A percentile compares a stretch with the other conserved stretches of the same genome.
phyloP scores from a whole-genome alignment of 2,329 filamentous ascomycete genomes.

The Aureobasidium sp. region DNA sequence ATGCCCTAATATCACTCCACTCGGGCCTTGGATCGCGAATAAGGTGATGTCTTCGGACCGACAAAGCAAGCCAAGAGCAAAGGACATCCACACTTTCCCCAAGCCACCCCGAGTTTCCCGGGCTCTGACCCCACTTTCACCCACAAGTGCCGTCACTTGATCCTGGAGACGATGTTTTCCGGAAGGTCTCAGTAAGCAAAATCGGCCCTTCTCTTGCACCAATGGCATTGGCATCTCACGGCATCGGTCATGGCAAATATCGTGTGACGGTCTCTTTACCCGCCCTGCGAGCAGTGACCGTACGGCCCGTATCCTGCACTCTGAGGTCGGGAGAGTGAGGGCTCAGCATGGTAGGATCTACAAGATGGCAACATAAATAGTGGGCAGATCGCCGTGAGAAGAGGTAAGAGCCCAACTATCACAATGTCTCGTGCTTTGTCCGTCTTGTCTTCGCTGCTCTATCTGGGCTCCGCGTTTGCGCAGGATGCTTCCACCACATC shows the following conservation, averaged over 20 bases:
- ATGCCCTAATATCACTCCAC: neutral
- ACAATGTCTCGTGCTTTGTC: slow-evolving; percentile 5
- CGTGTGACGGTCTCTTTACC: neutral
- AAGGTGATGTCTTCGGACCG: neutral
- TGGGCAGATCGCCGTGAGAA: neutral
- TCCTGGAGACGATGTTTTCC: neutral
- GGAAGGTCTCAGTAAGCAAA: neutral
- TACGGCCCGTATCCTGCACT: neutral
- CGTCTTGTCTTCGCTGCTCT: slow-evolving; percentile 1
- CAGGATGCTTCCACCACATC: slow-evolving; percentile 2
- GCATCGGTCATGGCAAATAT: neutral
- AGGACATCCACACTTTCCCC: neutral
- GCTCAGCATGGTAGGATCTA: slow-evolving; percentile 5
- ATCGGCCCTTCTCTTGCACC: slow-evolving; percentile 8
- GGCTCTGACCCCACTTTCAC: neutral
- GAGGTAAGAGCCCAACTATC: neutral
- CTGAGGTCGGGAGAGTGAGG: neutral
- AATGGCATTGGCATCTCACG: slow-evolving; percentile 1
- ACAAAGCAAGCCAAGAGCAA: neutral
- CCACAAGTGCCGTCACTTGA: neutral
- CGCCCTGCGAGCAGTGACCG: neutral
- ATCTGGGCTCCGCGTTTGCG: slow-evolving; percentile 1
- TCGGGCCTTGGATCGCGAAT: neutral
- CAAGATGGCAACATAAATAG: slow-evolving; percentile 2
- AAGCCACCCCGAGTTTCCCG: neutral